Base-by-base conservation (phyloP, 2,329 filamentous ascomycete species). In the Cladorrhinum sp. region DNA sequence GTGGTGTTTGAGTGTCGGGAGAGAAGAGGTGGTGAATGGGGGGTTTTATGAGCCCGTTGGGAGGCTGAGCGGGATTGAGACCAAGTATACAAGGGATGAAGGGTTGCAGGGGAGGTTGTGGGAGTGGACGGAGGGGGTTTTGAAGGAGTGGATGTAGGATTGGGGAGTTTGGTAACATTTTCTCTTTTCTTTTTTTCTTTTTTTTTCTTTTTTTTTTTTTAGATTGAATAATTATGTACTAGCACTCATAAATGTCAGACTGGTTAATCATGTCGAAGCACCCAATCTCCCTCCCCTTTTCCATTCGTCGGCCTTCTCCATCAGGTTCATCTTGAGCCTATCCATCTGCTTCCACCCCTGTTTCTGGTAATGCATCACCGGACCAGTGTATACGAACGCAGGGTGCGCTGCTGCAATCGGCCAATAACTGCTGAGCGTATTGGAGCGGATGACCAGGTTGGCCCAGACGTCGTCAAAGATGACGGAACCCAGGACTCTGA, bases 1-100 rank as follows among this genome's bases (percentile, higher is more conserved):
- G 2, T 80, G 78, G 78, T 77, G 75, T 12, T 70, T 73, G 1
- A 73, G 73, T n/a, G 65, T 71, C 2, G 18, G 20, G 7, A 66
- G 67, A 6, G 70, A 71, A 12, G n/a, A 39, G 1, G 39, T 66
- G 1, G 48, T 48, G 24, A 71, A 58, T 28, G 74, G 74, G 1
- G 66, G 57, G 56, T 75, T 73, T 59, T 77, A 77, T 61, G 64
- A 68, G 54, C 73, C 73, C 0, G 68, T 76, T 2, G 75, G 73
- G 2, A 28, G 9, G 26, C 58, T 70, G 1, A 30, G 58, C 8
- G 68, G 62, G 2, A 59, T 59, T 55, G 64, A 24, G 20, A 66
- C 62, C 2, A 56, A 51, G 8, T 12, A 53, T 6, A 64, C 64
- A 16, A 58, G 65, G 50, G 64, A 76, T 55, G 66, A 67, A 1